These are phyloP conservation scores for Claviceps paspali DNA, from an alignment of 2,329 filamentous ascomycete genomes.

Conservation along the genomic window DNA sequence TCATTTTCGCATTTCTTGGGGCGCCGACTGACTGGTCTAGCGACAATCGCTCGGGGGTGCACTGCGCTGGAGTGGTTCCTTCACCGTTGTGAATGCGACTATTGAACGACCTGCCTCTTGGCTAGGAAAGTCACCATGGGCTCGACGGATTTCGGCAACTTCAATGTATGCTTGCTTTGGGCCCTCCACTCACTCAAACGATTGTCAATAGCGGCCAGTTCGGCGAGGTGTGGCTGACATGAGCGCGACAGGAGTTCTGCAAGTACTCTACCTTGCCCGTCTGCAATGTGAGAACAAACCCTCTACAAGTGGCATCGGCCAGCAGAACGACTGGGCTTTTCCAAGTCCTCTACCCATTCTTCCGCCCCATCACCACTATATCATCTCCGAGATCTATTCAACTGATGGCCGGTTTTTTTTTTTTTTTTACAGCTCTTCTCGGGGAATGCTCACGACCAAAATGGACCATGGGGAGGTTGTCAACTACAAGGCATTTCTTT, in stretches of 20 bases:
- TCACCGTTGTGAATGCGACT: constrained; percentile 1
- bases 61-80: neutral
- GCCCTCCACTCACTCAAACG: neutral
- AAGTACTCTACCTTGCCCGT: constrained; percentile 69
- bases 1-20: no score
- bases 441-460: constrained; percentile 46
- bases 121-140: constrained; percentile 30
- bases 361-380: no score
- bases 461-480: constrained; percentile 52
- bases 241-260: constrained; percentile 53
- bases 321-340: no score
- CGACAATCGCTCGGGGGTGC: neutral
- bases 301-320: no score
- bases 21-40: neutral
- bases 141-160: constrained; percentile 46
- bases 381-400: no score
- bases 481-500: constrained; percentile 60
- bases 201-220: neutral
- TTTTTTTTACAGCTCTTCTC: constrained; percentile 24
- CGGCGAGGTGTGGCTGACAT: constrained; percentile 10
- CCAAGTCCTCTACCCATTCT: no score
- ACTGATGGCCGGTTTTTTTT: no score
- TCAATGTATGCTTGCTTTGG: constrained; percentile 30
- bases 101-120: constrained; percentile 8
- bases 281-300: constrained; percentile 53